phyloP scores from a whole-genome alignment of 495 filamentous ascomycete genomes.

The Xylaria nigripes region DNA sequence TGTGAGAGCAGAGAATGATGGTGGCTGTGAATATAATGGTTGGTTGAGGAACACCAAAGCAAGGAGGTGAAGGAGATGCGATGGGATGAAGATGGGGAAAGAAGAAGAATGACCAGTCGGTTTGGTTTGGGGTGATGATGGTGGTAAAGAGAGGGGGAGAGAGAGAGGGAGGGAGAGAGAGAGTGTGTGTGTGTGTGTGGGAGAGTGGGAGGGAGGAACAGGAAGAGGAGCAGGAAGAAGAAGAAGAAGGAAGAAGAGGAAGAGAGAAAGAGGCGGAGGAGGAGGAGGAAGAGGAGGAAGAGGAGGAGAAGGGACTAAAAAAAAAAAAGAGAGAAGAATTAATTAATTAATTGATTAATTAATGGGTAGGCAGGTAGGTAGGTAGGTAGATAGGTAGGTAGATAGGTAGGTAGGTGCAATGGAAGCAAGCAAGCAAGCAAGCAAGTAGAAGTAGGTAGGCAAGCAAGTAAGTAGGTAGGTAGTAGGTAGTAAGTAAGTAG shows the following conservation, averaged over 20 bases:
- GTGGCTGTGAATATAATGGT: constrained; percentile 24
- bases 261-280: background rate
- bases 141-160: constrained; percentile 13
- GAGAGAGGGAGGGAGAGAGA: too few relatives aligned
- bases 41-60: constrained; percentile 9
- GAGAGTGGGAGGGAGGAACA: background rate
- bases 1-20: constrained; percentile 7
- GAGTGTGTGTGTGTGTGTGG: too few relatives aligned
- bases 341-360: background rate
- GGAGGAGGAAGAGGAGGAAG: background rate
- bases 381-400: too few relatives aligned
- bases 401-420: too few relatives aligned
- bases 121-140: constrained; percentile 8
- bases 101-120: constrained; percentile 15
- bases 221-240: background rate
- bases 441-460: too few relatives aligned
- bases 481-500: too few relatives aligned
- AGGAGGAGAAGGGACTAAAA: background rate
- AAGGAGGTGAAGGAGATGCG: constrained; percentile 12
- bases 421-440: too few relatives aligned
- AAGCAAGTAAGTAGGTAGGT: too few relatives aligned
- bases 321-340: background rate
- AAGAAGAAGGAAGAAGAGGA: background rate
- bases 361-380: too few relatives aligned
- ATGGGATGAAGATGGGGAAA: constrained; percentile 5